These are phyloP conservation scores for Pogostemon cablin DNA, from an alignment of 257 asterid genomes.

Conservation along the genomic window DNA sequence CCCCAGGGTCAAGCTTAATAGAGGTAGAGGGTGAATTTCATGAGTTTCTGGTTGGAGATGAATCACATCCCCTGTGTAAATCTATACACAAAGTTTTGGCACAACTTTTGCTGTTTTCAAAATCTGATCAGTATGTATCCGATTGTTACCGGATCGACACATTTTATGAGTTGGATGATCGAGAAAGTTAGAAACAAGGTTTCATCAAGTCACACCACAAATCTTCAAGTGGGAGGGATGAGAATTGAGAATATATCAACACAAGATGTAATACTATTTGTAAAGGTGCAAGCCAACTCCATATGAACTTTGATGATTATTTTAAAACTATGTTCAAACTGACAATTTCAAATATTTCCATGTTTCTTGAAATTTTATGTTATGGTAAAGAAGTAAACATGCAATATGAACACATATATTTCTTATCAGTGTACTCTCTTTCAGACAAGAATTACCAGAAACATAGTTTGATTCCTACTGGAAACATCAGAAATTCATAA, in stretches of 20 bases:
- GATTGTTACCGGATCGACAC: conserved; percentile 34
- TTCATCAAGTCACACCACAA: background rate
- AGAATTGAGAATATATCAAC: too few species aligned
- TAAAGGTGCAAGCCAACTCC: too few species aligned
- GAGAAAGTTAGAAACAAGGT: background rate
- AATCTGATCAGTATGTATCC: conserved; percentile 38
- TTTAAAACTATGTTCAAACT: background rate
- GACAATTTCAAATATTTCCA: background rate
- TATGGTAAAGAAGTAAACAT: background rate
- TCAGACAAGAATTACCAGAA: background rate
- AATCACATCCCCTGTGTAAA: conserved; percentile 51
- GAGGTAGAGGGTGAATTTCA: conserved; percentile 71
- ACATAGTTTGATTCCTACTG: background rate
- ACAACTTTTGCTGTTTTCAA: conserved; percentile 46
- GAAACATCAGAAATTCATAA: background rate
- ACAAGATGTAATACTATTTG: too few species aligned
- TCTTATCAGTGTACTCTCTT: background rate
- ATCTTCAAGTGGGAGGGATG: too few species aligned
- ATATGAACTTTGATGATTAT: background rate
- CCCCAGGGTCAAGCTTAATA: conserved; percentile 68
- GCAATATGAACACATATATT: conserved; percentile 12
- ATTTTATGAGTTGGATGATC: conserved; percentile 33
- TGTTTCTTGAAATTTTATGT: background rate
- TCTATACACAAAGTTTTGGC: conserved; percentile 51
- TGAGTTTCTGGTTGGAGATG: conserved; percentile 68